Conservation (phyloP, 345 rosid species). For the Luvunga scandens region DNA sequence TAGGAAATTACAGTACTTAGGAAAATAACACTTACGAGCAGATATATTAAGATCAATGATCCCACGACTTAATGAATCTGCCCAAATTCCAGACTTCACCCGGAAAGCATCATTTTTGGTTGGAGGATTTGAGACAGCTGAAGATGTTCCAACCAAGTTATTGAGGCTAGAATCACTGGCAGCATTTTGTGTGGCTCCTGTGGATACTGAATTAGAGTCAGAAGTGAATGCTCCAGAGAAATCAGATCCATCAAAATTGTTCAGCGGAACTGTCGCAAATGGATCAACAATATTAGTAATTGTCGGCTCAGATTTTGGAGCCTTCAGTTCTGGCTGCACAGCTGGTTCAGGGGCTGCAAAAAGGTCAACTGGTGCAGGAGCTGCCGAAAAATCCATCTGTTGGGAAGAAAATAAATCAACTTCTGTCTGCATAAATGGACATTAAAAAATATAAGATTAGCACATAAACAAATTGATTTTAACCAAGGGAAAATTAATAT, state of each 20-base stretch:
- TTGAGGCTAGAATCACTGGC: constrained; percentile 32
- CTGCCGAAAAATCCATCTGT: constrained; percentile 38
- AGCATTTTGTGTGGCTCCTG: constrained; percentile 44
- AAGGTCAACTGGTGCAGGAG: constrained; percentile 56
- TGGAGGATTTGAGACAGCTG: constrained; percentile 37
- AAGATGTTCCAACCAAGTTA: constrained; percentile 38
- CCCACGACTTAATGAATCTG: constrained; percentile 96
- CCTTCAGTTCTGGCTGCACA: constrained; percentile 49
- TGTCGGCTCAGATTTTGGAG: constrained; percentile 34
- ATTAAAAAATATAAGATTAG: not conserved
- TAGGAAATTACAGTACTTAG: constrained; percentile 1
- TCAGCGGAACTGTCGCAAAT: constrained; percentile 78
- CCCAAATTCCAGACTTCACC: constrained; percentile 97
- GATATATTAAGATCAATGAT: constrained; percentile 94
- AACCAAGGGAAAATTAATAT: constrained; percentile 8
- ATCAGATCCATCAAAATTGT: constrained; percentile 82
- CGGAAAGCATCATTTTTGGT: constrained; percentile 65
- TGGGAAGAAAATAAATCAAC: constrained; percentile 41
- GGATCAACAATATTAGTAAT: constrained; percentile 59
- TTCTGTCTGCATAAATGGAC: constrained; percentile 35
- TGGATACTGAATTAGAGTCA: constrained; percentile 41
- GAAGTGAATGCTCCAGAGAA: constrained; percentile 78
- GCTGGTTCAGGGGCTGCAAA: constrained; percentile 55
- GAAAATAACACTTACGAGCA: constrained; percentile 70
- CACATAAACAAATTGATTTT: not conserved